Conservation (phyloP, 108 stramenopile species). For the Conticribra weissflogii region DNA sequence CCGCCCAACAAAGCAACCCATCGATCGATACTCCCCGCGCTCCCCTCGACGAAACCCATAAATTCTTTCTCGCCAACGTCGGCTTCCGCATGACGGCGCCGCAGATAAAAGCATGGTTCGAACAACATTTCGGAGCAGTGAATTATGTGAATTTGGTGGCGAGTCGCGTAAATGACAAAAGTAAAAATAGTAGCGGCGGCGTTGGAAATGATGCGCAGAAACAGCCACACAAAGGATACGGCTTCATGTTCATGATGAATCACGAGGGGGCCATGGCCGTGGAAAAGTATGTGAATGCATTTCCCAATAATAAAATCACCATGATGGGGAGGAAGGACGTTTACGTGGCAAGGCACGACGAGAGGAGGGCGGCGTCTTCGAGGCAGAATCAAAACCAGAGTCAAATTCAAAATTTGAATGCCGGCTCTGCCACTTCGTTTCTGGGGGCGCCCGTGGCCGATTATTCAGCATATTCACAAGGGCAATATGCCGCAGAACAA, state of each 20-base stretch:
- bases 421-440: not conserved
- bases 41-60: constrained; percentile 39
- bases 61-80: constrained; percentile 56
- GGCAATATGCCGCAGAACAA: constrained; percentile 6
- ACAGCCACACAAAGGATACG: constrained; percentile 40
- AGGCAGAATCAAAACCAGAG: too few species aligned
- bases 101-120: constrained; percentile 36
- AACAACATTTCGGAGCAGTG: constrained; percentile 39
- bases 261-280: constrained; percentile 26
- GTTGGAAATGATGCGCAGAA: not conserved
- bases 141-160: constrained; percentile 53
- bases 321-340: constrained; percentile 42
- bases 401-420: too few species aligned
- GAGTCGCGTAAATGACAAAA: not conserved
- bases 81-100: constrained; percentile 36
- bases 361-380: constrained; percentile 28
- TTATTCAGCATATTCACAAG: constrained; percentile 3
- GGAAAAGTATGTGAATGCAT: constrained; percentile 38
- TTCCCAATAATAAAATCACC: constrained; percentile 38
- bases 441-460: not conserved
- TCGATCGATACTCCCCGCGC: constrained; percentile 17
- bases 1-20: too few species aligned
- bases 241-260: constrained; percentile 53
- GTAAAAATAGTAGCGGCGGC: not conserved
- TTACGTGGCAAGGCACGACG: constrained; percentile 37